Conservation (phyloP, 148 eudicot genomes). For the Camellia japonica region DNA sequence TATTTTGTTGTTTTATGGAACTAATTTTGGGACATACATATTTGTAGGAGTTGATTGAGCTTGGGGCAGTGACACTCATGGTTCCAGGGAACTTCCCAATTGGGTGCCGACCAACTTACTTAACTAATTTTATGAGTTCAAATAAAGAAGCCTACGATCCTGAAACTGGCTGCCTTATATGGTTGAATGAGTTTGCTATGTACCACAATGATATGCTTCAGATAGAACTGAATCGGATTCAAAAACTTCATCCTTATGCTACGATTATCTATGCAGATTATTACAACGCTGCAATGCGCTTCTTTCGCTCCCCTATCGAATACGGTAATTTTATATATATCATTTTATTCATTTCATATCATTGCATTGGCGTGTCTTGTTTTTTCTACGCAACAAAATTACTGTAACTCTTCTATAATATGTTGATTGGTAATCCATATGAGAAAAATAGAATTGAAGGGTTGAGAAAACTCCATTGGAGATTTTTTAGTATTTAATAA, state of each 20-base stretch:
- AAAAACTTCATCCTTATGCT: constrained; percentile 24
- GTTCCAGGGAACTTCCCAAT: constrained; percentile 42
- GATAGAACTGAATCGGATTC: constrained; percentile 15
- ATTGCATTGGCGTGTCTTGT: background rate
- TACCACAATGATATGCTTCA: constrained; percentile 34
- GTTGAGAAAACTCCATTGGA: too few relatives aligned
- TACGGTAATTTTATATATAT: constrained; percentile 18
- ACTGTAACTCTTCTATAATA: background rate
- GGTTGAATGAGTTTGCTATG: constrained; percentile 28
- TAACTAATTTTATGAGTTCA: constrained; percentile 18
- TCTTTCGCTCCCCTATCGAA: constrained; percentile 28
- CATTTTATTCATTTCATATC: background rate
- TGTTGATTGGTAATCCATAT: too few relatives aligned
- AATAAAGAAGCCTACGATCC: constrained; percentile 27
- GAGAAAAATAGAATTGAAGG: too few relatives aligned
- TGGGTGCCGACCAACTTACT: constrained; percentile 32
- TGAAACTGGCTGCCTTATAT: constrained; percentile 32
- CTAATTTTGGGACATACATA: too few relatives aligned
- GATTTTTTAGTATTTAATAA: too few relatives aligned
- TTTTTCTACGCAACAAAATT: background rate
- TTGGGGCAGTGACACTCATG: constrained; percentile 34
- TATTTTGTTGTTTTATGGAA: background rate
- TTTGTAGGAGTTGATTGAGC: constrained; percentile 35
- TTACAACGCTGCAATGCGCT: constrained; percentile 32
- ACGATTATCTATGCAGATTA: constrained; percentile 41